Percentiles rank a stretch among this genome's conserved stretches.
Evolutionary conservation across 1,284 basidiomycete genomes (phyloP).

Genomic region (Porogramme epimiltina): DNA sequence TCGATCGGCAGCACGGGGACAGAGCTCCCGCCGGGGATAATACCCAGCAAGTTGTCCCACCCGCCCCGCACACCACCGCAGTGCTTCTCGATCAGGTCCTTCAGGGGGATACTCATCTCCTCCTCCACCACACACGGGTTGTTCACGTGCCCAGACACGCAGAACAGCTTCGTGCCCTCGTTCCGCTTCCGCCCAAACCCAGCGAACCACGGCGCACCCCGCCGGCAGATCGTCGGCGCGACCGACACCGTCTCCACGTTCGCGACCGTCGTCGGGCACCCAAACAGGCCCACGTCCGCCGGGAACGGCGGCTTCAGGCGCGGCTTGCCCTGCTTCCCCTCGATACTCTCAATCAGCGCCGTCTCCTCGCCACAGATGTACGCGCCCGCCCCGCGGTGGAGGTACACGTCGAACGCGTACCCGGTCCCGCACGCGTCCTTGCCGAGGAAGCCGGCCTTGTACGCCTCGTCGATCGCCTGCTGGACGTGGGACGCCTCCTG

Average conservation of each 20-base stretch:
- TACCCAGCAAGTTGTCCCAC: slow-evolving; percentile 95
- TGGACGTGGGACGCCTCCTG: slow-evolving; percentile 94
- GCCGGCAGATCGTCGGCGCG: slow-evolving; percentile 93
- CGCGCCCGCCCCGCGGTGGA: slow-evolving; percentile 96
- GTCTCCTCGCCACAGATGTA: slow-evolving; percentile 99
- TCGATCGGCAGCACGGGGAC: slow-evolving; percentile 92
- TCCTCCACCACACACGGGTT: slow-evolving; percentile 98
- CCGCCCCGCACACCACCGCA: slow-evolving; percentile 94
- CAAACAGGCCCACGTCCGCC: slow-evolving; percentile 96
- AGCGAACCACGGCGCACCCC: slow-evolving; percentile 93
- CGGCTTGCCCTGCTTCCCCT: slow-evolving; percentile 98
- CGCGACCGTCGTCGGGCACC: slow-evolving; percentile 96
- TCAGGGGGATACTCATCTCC: slow-evolving; percentile 97
- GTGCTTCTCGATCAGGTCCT: slow-evolving; percentile 95
- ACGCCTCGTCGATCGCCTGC: slow-evolving; percentile 94
- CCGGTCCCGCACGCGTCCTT: slow-evolving; percentile 93
- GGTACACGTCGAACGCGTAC: slow-evolving; percentile 94
- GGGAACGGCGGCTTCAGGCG: slow-evolving; percentile 99
- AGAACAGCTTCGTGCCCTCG: slow-evolving; percentile 94
- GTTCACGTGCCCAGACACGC: slow-evolving; percentile 97
- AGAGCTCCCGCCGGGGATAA: slow-evolving; percentile 94
- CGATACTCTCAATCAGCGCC: slow-evolving; percentile 94
- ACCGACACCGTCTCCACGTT: slow-evolving; percentile 99
- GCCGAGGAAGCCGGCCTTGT: slow-evolving; percentile 90
- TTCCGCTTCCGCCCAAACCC: slow-evolving; percentile 92